Evolutionary conservation across 257 asterid species (phyloP).

Genomic region (Mitragyna speciosa): DNA sequence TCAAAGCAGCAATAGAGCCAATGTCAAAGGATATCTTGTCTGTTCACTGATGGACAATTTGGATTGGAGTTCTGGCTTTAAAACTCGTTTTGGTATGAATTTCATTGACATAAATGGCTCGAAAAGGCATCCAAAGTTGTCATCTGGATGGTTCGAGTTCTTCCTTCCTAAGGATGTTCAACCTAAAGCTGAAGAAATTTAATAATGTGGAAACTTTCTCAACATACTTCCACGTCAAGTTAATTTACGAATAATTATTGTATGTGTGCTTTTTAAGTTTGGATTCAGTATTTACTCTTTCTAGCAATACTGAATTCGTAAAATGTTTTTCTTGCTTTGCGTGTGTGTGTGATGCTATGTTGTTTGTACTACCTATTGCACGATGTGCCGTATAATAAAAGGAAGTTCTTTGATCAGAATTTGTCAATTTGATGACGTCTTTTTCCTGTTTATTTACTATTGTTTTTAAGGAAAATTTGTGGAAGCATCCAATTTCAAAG

Average conservation of each 20-base stretch:
- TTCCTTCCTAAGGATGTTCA: background rate
- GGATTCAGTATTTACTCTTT: too few relatives aligned
- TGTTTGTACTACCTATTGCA: too few relatives aligned
- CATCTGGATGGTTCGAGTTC: background rate
- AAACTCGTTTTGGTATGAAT: slow-evolving; percentile 26
- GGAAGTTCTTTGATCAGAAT: too few relatives aligned
- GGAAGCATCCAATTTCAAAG: too few relatives aligned
- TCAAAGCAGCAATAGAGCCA: background rate
- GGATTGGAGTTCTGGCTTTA: slow-evolving; percentile 28
- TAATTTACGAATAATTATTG: background rate
- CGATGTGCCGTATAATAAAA: too few relatives aligned
- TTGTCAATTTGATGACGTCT: too few relatives aligned
- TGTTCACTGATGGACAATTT: slow-evolving; percentile 36
- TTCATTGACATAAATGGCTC: background rate
- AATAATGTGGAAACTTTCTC: background rate
- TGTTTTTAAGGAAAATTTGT: too few relatives aligned
- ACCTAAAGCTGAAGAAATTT: background rate
- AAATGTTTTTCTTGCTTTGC: too few relatives aligned
- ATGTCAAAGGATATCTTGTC: slow-evolving; percentile 28
- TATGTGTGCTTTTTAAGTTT: too few relatives aligned
- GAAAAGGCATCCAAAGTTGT: background rate
- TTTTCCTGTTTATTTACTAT: too few relatives aligned
- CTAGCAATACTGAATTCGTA: too few relatives aligned
- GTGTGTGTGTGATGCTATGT: too few relatives aligned
- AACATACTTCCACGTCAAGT: background rate